phyloP scores from a whole-genome alignment of 176 grass and related monocot species.

The Thalia dealbata region DNA sequence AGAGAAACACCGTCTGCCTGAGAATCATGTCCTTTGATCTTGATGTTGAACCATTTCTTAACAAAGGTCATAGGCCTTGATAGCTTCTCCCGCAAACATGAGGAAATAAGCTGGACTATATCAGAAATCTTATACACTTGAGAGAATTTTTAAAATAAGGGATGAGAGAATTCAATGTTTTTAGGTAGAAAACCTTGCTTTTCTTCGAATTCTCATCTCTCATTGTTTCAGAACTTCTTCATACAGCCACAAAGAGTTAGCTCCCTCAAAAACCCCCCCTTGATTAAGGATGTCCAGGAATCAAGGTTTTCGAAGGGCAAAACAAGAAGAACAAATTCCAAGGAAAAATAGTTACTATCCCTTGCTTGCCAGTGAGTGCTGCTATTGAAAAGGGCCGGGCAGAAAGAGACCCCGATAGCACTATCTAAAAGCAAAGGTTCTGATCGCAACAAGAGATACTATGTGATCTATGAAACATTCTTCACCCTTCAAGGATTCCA shows the following conservation, averaged over 20 bases:
- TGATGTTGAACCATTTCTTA: constrained; percentile 95
- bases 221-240: constrained; percentile 69
- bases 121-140: not conserved
- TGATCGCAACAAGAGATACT: no score
- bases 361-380: not conserved
- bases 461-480: not conserved
- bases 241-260: constrained; percentile 31
- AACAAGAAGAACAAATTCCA: not conserved
- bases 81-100: constrained; percentile 43
- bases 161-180: not conserved
- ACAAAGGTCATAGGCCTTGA: constrained; percentile 84
- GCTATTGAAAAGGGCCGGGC: not conserved
- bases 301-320: not conserved
- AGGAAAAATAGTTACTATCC: not conserved
- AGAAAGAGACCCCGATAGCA: not conserved
- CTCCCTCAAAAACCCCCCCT: constrained; percentile 20
- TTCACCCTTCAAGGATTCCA: not conserved
- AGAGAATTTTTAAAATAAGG: not conserved
- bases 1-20: constrained; percentile 53
- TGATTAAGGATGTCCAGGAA: not conserved
- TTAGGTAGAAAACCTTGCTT: constrained; percentile 9
- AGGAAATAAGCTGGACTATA: constrained; percentile 1
- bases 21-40: constrained; percentile 65
- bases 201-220: constrained; percentile 59
- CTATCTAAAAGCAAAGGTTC: not conserved